These are phyloP conservation scores for Bruguiera sexangula DNA, from an alignment of 345 rosid species.

Conservation along the genomic window DNA sequence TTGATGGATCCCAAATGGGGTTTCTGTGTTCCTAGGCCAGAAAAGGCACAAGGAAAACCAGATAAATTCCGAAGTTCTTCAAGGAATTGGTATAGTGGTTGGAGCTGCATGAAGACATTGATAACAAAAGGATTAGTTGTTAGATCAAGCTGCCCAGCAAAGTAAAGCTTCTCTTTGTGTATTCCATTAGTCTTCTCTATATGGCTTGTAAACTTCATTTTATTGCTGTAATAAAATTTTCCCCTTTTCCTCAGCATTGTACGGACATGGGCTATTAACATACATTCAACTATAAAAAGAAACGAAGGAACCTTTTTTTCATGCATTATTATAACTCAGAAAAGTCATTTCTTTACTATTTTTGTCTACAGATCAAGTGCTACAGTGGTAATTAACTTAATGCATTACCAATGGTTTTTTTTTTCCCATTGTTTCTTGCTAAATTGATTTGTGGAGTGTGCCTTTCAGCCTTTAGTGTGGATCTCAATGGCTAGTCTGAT, in stretches of 20 bases:
- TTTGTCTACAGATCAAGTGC: too few relatives aligned
- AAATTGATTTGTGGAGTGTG: neutral
- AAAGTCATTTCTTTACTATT: too few relatives aligned
- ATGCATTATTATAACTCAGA: too few relatives aligned
- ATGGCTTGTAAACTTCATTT: neutral
- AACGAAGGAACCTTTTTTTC: too few relatives aligned
- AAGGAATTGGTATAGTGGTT: conserved; percentile 88
- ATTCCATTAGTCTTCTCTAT: conserved; percentile 1
- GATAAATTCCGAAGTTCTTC: conserved; percentile 65
- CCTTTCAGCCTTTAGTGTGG: neutral
- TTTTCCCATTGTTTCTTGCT: neutral
- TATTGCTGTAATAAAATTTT: neutral
- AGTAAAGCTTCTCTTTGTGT: conserved; percentile 39
- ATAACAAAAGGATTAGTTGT: conserved; percentile 78
- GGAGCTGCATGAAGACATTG: conserved; percentile 89
- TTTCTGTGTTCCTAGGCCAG: conserved; percentile 55
- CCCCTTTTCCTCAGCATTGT: neutral
- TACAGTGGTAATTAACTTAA: too few relatives aligned
- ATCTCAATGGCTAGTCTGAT: neutral
- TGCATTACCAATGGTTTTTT: too few relatives aligned
- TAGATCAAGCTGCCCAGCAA: conserved; percentile 91
- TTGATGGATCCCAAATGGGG: conserved; percentile 14
- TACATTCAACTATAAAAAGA: too few relatives aligned
- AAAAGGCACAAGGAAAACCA: conserved; percentile 72
- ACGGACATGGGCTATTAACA: too few relatives aligned